phyloP scores from a whole-genome alignment of 2,329 filamentous ascomycete genomes.

The Fusarium zealandicum region DNA sequence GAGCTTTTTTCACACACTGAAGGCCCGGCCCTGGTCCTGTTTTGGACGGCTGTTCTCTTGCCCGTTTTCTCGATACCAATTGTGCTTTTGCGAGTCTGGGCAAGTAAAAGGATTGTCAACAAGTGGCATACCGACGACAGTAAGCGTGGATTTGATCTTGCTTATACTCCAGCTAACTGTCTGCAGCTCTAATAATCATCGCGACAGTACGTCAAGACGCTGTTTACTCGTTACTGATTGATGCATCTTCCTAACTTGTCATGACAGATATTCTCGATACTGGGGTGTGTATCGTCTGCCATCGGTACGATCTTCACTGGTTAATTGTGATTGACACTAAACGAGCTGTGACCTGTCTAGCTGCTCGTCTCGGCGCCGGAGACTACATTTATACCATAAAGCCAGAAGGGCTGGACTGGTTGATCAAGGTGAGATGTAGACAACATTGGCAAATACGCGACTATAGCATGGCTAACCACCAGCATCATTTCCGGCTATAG shows the following conservation, averaged over 20 bases:
- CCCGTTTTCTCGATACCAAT: slow-evolving; percentile 3
- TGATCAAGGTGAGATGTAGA: background rate
- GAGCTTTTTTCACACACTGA: background rate
- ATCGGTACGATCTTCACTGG: background rate
- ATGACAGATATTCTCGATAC: background rate
- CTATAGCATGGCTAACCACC: background rate
- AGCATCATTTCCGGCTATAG: no score
- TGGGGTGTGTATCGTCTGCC: background rate
- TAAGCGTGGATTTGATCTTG: background rate
- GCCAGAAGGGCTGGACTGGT: background rate
- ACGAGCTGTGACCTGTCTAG: background rate
- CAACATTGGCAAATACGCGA: background rate
- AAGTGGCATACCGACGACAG: slow-evolving; percentile 24
- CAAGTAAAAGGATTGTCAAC: slow-evolving; percentile 8
- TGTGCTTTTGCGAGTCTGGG: slow-evolving; percentile 20
- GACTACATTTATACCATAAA: background rate
- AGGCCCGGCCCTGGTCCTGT: background rate
- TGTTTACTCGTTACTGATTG: no score
- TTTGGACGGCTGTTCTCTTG: slow-evolving; percentile 1
- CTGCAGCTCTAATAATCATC: background rate
- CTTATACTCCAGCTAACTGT: background rate
- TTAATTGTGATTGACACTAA: no score
- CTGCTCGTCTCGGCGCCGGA: slow-evolving; percentile 16
- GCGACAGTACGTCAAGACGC: background rate
- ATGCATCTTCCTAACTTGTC: background rate